phyloP scores from a whole-genome alignment of 108 stramenopile genomes.

The Cyclotella cryptica region DNA sequence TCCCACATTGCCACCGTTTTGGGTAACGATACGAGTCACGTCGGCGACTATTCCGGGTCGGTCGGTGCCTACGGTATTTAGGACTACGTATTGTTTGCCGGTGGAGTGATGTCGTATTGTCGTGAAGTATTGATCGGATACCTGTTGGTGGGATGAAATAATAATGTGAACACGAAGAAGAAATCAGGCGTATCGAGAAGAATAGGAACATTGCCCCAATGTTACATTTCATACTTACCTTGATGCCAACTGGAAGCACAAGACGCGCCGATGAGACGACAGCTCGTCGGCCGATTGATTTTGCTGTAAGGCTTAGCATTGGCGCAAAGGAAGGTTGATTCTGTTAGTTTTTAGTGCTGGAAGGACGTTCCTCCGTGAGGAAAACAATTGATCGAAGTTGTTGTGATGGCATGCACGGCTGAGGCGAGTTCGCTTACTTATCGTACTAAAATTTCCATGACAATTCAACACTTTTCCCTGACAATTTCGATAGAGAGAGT shows the following conservation, averaged over 20 bases:
- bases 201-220: not conserved
- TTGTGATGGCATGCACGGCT: too few species aligned
- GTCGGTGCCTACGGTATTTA: slow-evolving; percentile 76
- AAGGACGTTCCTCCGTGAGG: too few species aligned
- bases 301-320: slow-evolving; percentile 5
- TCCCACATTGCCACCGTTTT: slow-evolving; percentile 75
- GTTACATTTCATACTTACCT: slow-evolving; percentile 8
- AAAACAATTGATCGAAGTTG: too few species aligned
- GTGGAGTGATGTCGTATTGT: slow-evolving; percentile 22
- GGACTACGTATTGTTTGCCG: slow-evolving; percentile 25
- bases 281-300: slow-evolving; percentile 13
- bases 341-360: too few species aligned
- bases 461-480: too few species aligned
- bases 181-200: too few species aligned
- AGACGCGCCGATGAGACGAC: slow-evolving; percentile 16
- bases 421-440: too few species aligned
- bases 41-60: slow-evolving; percentile 79
- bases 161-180: too few species aligned
- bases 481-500: too few species aligned
- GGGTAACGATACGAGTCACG: slow-evolving; percentile 68
- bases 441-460: too few species aligned
- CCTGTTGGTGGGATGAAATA: not conserved
- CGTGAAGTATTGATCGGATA: not conserved
- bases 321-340: too few species aligned
- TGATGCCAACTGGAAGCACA: slow-evolving; percentile 11